Evolutionary conservation across 106 monocot species (phyloP).

Genomic region (Narthecium ossifragum): DNA sequence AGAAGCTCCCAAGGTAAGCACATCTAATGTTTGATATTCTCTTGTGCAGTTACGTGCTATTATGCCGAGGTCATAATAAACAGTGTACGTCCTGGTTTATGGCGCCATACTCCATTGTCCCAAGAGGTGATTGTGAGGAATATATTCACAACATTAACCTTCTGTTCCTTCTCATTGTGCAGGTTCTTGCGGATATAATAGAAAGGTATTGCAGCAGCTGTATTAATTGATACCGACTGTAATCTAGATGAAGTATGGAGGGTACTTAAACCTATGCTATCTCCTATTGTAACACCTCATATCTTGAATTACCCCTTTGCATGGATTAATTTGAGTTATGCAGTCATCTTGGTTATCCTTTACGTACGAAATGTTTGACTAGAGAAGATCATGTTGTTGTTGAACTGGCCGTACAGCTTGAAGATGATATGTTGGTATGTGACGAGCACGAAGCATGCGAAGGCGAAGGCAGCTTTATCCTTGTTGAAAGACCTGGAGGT

Average conservation of each 20-base stretch:
- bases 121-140: too few relatives aligned
- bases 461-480: conserved; percentile 64
- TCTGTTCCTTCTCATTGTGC: background rate
- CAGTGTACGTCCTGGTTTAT: too few relatives aligned
- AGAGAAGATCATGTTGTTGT: conserved; percentile 38
- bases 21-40: too few relatives aligned
- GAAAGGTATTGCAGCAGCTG: conserved; percentile 94
- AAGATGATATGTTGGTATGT: conserved; percentile 46
- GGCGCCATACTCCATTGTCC: too few relatives aligned
- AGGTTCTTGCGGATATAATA: conserved; percentile 87
- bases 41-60: too few relatives aligned
- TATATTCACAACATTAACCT: too few relatives aligned
- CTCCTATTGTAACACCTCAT: conserved; percentile 82
- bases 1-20: conserved; percentile 30
- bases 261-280: conserved; percentile 63
- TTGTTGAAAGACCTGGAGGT: conserved; percentile 82
- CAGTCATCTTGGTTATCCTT: conserved; percentile 51
- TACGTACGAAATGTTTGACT: conserved; percentile 26
- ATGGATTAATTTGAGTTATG: conserved; percentile 67
- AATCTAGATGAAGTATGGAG: conserved; percentile 59
- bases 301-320: conserved; percentile 57
- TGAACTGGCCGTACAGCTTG: conserved; percentile 58
- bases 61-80: too few relatives aligned
- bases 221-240: conserved; percentile 71
- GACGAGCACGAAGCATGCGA: conserved; percentile 57